These are phyloP conservation scores for Ustilago hordei DNA, from an alignment of 1,284 basidiomycete genomes.

Conservation along the genomic window DNA sequence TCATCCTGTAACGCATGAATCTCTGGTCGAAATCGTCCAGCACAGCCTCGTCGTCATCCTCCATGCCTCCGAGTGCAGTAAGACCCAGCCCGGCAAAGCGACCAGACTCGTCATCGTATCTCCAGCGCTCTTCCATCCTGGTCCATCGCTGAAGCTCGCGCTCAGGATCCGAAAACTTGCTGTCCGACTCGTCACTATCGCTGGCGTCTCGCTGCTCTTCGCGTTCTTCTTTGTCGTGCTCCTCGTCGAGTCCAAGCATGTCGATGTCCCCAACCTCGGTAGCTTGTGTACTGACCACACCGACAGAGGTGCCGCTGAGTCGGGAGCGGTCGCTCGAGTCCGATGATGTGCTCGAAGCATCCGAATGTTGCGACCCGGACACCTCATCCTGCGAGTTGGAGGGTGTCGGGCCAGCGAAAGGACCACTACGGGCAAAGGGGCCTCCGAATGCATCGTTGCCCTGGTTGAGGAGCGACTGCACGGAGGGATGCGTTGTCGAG, in stretches of 20 bases:
- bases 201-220: conserved; percentile 23
- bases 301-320: conserved; percentile 39
- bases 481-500: conserved; percentile 37
- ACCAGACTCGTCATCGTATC: conserved; percentile 67
- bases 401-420: conserved; percentile 25
- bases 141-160: conserved; percentile 44
- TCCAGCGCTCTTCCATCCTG: conserved; percentile 61
- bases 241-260: conserved; percentile 47
- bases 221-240: conserved; percentile 25
- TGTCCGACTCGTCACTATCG: conserved; percentile 27
- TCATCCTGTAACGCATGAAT: conserved; percentile 69
- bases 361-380: conserved; percentile 47
- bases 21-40: conserved; percentile 68
- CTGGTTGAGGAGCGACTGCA: conserved; percentile 32
- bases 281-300: conserved; percentile 60
- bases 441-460: conserved; percentile 40
- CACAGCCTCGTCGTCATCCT: conserved; percentile 68
- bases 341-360: conserved; percentile 61
- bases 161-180: conserved; percentile 26
- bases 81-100: conserved; percentile 67
- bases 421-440: conserved; percentile 39
- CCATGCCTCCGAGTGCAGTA: conserved; percentile 67
- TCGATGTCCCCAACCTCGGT: conserved; percentile 58
- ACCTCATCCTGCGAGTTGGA: conserved; percentile 20
- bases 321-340: conserved; percentile 57